Conservation (phyloP, 768 basidiomycete genomes). For the Pleurotus ostreatus region DNA sequence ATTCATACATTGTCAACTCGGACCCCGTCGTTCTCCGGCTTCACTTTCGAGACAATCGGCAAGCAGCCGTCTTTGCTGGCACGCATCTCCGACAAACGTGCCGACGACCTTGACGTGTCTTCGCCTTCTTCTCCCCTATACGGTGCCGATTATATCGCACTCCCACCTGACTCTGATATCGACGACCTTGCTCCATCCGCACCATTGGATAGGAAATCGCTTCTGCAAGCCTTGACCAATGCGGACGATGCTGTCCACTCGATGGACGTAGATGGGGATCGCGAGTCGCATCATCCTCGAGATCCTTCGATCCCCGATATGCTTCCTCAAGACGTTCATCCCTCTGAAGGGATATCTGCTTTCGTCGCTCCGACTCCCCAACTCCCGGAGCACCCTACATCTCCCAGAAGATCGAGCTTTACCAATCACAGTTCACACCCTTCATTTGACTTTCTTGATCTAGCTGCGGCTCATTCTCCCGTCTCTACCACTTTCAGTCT, state of each 20-base stretch:
- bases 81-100: slow-evolving; percentile 38
- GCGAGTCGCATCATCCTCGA: background rate
- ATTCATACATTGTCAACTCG: slow-evolving; percentile 15
- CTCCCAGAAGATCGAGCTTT: too few species aligned
- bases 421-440: too few species aligned
- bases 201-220: slow-evolving; percentile 12
- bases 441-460: too few species aligned
- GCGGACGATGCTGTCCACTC: background rate
- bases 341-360: background rate
- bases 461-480: too few species aligned
- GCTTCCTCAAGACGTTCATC: background rate
- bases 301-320: background rate
- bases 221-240: slow-evolving; percentile 15
- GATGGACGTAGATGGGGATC: slow-evolving; percentile 4
- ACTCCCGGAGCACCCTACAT: background rate
- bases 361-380: background rate
- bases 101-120: slow-evolving; percentile 9
- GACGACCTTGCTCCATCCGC: background rate
- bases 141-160: slow-evolving; percentile 3
- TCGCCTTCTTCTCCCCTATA: slow-evolving; percentile 10
- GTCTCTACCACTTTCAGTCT: too few species aligned
- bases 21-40: slow-evolving; percentile 35
- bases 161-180: background rate
- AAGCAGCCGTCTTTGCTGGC: slow-evolving; percentile 47
- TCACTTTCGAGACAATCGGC: slow-evolving; percentile 52